phyloP scores from a whole-genome alignment of 768 basidiomycete genomes.

The Neoboletus brunneissimus region DNA sequence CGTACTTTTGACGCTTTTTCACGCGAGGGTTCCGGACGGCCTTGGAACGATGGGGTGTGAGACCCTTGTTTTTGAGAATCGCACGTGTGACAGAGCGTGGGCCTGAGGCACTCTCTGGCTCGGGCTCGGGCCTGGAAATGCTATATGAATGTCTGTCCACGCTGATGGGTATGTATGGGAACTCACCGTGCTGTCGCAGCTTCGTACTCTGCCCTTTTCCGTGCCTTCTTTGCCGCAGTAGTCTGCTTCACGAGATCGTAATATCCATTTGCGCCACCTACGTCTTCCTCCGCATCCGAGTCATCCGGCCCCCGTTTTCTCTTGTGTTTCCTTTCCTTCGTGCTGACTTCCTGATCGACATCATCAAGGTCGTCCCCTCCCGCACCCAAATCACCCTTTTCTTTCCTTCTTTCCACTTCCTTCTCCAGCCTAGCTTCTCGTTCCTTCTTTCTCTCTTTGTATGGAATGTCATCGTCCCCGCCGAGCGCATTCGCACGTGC shows the following conservation, averaged over 20 bases:
- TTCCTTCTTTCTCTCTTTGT: conserved; percentile 69
- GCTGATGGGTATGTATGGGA: conserved; percentile 4
- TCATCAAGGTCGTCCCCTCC: conserved; percentile 70
- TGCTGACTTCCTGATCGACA: conserved; percentile 41
- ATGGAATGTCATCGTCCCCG: conserved; percentile 96
- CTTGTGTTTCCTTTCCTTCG: conserved; percentile 37
- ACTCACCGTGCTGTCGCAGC: conserved; percentile 56
- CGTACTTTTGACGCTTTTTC: conserved; percentile 92
- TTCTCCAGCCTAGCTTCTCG: conserved; percentile 53
- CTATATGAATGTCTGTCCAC: conserved; percentile 4
- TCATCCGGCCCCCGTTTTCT: conserved; percentile 38
- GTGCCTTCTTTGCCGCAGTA: conserved; percentile 67
- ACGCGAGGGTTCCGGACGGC: conserved; percentile 93
- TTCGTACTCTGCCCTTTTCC: conserved; percentile 83
- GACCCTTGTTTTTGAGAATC: conserved; percentile 91
- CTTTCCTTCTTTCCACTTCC: conserved; percentile 38
- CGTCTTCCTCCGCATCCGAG: conserved; percentile 42
- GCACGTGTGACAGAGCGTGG: conserved; percentile 87
- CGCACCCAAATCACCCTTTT: conserved; percentile 37
- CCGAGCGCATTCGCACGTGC: conserved; percentile 69
- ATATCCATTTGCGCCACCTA: conserved; percentile 67
- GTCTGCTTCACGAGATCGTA: conserved; percentile 85
- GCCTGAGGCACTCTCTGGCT: conserved; percentile 50
- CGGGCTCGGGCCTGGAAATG: conserved; percentile 29
- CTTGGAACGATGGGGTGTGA: conserved; percentile 88